Evolutionary conservation across 805 yeast genomes (phyloP), one percentile per base, ranked within the genome.

Genomic region (Ogataea trehalophila): DNA sequence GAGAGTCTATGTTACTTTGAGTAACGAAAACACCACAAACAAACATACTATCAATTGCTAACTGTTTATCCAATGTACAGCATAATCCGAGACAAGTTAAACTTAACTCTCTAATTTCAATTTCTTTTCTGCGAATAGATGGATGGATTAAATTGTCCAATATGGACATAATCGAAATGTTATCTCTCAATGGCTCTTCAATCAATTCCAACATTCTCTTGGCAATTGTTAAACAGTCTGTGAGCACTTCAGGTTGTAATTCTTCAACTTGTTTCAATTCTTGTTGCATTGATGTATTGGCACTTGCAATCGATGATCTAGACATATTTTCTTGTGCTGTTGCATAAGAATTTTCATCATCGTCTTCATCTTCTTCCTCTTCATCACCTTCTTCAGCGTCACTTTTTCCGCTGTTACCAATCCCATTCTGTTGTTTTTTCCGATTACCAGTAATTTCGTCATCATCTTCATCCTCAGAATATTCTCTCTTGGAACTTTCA

Each of bases 101-200:
- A 3, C 95, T 96, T 6, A 83, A 68, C 41, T 76, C 80, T 49
- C 85, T 73, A 26, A 82, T 78, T 17, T 70, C 73, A 5, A 74
- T 65, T 31, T 76, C 79, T 15, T 73, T 74, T 47, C 81, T 76
- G 43, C 83, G 78, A 13, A 90, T 79, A 1, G 96, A 87, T 2
- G 95, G 95, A 4, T 80, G 77, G 14, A 94, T 82, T 56, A 90
- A 71, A n/a, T 86, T 81, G 17, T 85, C 87, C 46, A 87, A 73
- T 48, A 91, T 68, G 0, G 95, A 80, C 34, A 77, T 78, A 39
- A 89, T 69, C 4, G 87, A 77, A 43, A 80, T 72, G 55, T 86
- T 86, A 43, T 79, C 79, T 33, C 78, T 77, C 39, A 87, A 67
- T 0, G 90, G 81, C 42, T 80, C 82, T 47, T 80, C 78, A 1